phyloP scores from a whole-genome alignment of 2,329 filamentous ascomycete genomes.

The Colletotrichum echinochloae region DNA sequence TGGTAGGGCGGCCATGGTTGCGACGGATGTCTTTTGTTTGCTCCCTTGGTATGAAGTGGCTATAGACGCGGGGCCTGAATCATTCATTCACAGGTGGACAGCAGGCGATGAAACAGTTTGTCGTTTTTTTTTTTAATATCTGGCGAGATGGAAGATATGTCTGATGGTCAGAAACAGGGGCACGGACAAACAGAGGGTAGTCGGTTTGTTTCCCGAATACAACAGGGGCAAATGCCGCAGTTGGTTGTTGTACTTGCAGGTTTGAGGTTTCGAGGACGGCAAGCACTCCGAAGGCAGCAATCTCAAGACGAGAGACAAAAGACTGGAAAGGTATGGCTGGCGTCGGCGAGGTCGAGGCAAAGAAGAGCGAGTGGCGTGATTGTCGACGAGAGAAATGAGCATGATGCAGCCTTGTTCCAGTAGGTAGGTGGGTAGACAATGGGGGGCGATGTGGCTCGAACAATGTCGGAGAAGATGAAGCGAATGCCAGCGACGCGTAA shows the following conservation, averaged over 20 bases:
- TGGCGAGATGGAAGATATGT: neutral
- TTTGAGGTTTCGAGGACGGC: neutral
- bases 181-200: neutral
- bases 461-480: neutral
- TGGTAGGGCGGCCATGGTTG: constrained; percentile 52
- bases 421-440: neutral
- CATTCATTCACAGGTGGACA: constrained; percentile 2
- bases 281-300: neutral
- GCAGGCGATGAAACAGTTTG: constrained; percentile 28
- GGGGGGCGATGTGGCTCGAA: neutral
- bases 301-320: neutral
- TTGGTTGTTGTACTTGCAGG: neutral
- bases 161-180: neutral
- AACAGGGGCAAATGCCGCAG: neutral
- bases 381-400: constrained; percentile 30
- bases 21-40: neutral
- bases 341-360: neutral
- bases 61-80: neutral
- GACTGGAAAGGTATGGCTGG: neutral
- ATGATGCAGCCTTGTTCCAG: constrained; percentile 33
- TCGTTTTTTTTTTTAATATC: neutral
- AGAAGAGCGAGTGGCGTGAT: constrained; percentile 19
- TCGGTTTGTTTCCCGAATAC: constrained; percentile 13
- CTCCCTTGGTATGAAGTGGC: neutral
- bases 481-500: neutral